Evolutionary conservation across 2,329 filamentous ascomycete species (phyloP).

Genomic region (Helminthosporium solani): DNA sequence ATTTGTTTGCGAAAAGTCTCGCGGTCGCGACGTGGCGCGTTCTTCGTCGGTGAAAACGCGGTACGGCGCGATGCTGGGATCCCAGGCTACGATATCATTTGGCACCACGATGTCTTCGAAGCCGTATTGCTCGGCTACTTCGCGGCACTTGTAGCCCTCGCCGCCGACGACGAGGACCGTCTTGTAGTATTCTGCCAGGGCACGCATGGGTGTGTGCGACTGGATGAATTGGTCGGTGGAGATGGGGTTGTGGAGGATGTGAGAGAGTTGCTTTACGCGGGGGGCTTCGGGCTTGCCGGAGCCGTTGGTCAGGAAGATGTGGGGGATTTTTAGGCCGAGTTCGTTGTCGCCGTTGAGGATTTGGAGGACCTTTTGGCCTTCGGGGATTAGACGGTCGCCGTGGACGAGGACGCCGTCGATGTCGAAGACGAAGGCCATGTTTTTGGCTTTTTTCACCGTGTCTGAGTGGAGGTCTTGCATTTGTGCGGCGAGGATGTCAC

Average conservation of each 20-base stretch:
- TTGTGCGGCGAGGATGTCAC: constrained; percentile 69
- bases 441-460: constrained; percentile 69
- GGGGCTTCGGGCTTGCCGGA: constrained; percentile 69
- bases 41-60: constrained; percentile 67
- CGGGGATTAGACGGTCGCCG: constrained; percentile 68
- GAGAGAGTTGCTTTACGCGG: constrained; percentile 65
- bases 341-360: constrained; percentile 76
- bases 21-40: constrained; percentile 64
- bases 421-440: constrained; percentile 81
- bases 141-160: constrained; percentile 72
- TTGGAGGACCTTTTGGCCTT: constrained; percentile 65
- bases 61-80: constrained; percentile 68
- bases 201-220: constrained; percentile 75
- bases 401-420: constrained; percentile 75
- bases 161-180: constrained; percentile 75
- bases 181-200: constrained; percentile 72
- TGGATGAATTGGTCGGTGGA: constrained; percentile 75
- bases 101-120: constrained; percentile 73
- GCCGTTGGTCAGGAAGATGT: constrained; percentile 75
- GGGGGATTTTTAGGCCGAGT: constrained; percentile 73
- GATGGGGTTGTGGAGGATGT: constrained; percentile 66
- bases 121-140: constrained; percentile 71
- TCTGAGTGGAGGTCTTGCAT: constrained; percentile 66
- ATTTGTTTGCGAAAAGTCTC: constrained; percentile 70
- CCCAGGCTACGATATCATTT: constrained; percentile 72